Evolutionary conservation across 2,329 filamentous ascomycete genomes (phyloP).

Genomic region (Pseudogymnoascus sp.): DNA sequence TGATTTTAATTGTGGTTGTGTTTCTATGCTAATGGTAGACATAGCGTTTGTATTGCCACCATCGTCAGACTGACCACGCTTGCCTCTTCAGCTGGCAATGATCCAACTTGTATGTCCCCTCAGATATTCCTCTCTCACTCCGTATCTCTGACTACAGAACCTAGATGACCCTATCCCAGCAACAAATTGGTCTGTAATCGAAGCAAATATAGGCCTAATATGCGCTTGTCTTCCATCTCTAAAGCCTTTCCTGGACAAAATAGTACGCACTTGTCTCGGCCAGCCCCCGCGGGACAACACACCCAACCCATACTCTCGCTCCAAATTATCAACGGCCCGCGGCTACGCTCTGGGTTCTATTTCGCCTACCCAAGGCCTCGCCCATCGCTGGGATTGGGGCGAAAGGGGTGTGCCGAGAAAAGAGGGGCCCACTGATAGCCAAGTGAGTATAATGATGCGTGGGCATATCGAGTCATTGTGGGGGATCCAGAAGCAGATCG

Average conservation of each 20-base stretch:
- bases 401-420: background rate
- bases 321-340: background rate
- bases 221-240: constrained; percentile 30
- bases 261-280: background rate
- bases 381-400: background rate
- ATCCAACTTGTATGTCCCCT: background rate
- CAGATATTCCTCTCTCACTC: background rate
- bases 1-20: background rate
- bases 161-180: constrained; percentile 22
- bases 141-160: background rate
- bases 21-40: background rate
- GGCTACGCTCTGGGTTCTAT: background rate
- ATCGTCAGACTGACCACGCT: constrained; percentile 13
- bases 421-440: background rate
- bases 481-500: background rate
- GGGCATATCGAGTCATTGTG: background rate
- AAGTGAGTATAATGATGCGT: background rate
- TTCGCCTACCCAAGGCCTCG: background rate
- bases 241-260: background rate
- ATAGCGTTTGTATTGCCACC: constrained; percentile 14
- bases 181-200: constrained; percentile 32
- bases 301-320: background rate
- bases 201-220: constrained; percentile 29
- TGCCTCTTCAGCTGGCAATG: background rate
- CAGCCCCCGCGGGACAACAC: background rate